A percentile compares a stretch with the other conserved stretches of the same genome.
Conservation (phyloP, 1,139 yeast species). For the Yamadazyma trypodendri region DNA sequence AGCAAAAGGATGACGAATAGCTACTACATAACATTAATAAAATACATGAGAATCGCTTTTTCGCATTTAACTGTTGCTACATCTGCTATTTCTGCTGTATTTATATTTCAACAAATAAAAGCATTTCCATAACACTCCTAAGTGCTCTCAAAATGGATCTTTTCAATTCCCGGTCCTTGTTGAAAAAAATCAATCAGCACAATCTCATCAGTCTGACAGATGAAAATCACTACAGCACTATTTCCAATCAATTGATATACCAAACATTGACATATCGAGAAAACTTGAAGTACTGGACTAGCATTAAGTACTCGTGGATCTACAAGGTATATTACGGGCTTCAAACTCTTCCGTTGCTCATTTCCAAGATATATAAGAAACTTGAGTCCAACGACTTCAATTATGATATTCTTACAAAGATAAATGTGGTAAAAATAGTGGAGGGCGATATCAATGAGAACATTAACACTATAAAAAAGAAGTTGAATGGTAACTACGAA, state of each 20-base stretch:
- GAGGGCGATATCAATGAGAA: constrained; percentile 23
- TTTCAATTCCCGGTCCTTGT: constrained; percentile 17
- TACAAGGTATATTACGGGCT: constrained; percentile 32
- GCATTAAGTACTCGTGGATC: constrained; percentile 23
- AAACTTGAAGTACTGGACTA: constrained; percentile 39
- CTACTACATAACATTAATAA: not conserved
- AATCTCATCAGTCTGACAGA: constrained; percentile 18
- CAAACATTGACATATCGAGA: constrained; percentile 35
- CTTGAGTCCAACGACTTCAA: constrained; percentile 9
- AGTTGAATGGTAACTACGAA: constrained; percentile 21
- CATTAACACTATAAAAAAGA: constrained; percentile 18
- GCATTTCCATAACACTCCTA: too few relatives aligned
- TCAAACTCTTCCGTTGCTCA: constrained; percentile 32
- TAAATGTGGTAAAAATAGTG: constrained; percentile 21
- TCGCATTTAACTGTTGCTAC: too few relatives aligned
- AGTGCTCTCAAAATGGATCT: constrained; percentile 14
- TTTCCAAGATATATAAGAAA: constrained; percentile 16
- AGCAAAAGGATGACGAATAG: constrained; percentile 32
- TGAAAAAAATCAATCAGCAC: constrained; percentile 13
- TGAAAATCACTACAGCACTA: constrained; percentile 25
- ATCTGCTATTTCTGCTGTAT: too few relatives aligned
- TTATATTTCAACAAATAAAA: too few relatives aligned
- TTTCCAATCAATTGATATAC: constrained; percentile 36
- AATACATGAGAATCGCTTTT: constrained; percentile 6
- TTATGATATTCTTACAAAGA: constrained; percentile 5